These are phyloP conservation scores for Musa balbisiana DNA, from an alignment of 202 grass and related monocot species.

Conservation along the genomic window DNA sequence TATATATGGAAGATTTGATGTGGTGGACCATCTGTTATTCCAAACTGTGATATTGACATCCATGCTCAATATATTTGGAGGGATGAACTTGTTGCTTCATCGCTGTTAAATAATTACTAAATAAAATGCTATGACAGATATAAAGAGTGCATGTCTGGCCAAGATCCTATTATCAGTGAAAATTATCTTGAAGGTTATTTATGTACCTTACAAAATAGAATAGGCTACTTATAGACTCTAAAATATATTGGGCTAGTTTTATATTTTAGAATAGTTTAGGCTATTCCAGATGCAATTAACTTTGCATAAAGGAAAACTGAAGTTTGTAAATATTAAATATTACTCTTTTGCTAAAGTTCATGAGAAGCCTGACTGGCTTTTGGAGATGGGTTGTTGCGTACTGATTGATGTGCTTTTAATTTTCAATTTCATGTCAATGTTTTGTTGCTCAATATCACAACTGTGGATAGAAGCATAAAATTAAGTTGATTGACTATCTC, in stretches of 20 bases:
- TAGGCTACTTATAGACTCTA: background rate
- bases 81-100: too few relatives aligned
- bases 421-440: slow-evolving; percentile 13
- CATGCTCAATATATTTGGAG: too few relatives aligned
- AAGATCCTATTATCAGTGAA: background rate
- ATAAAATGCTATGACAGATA: too few relatives aligned
- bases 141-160: too few relatives aligned
- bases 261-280: background rate
- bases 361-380: background rate
- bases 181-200: background rate
- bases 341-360: background rate
- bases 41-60: too few relatives aligned
- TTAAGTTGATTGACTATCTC: slow-evolving; percentile 6
- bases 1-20: too few relatives aligned
- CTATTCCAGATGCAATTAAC: background rate
- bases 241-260: background rate
- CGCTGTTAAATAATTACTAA: too few relatives aligned
- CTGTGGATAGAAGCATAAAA: background rate
- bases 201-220: background rate
- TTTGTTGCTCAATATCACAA: background rate
- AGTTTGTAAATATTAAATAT: background rate
- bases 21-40: too few relatives aligned
- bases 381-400: background rate
- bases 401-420: background rate
- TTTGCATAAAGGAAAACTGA: background rate